Percentiles rank a stretch among this genome's conserved stretches.
Evolutionary conservation across 768 basidiomycete genomes (phyloP).

Genomic region (Lentinula detonsa): DNA sequence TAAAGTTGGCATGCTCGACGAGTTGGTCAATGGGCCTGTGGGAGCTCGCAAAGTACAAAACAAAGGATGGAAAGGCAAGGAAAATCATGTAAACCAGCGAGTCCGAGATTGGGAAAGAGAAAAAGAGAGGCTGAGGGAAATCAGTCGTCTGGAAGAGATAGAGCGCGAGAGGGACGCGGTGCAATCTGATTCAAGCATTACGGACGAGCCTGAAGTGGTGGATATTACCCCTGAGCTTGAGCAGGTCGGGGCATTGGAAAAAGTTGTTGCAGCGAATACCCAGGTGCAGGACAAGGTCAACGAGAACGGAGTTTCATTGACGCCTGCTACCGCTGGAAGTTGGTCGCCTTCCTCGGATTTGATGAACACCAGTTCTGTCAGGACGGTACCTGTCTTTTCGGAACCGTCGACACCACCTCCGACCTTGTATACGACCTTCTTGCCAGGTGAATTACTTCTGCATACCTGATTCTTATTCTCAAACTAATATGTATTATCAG

Average conservation of each 20-base stretch:
- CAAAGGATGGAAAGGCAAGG: slow-evolving; percentile 20
- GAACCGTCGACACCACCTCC: neutral
- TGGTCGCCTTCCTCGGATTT: neutral
- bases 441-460: slow-evolving; percentile 1
- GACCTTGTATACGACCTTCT: neutral
- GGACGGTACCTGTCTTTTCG: neutral
- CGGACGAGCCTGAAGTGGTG: neutral
- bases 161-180: slow-evolving; percentile 42
- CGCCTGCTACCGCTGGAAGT: neutral
- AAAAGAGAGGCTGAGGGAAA: slow-evolving; percentile 62
- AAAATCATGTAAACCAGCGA: slow-evolving; percentile 49
- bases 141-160: slow-evolving; percentile 54
- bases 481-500: neutral
- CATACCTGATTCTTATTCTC: no score
- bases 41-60: slow-evolving; percentile 2
- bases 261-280: slow-evolving; percentile 17
- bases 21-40: slow-evolving; percentile 30
- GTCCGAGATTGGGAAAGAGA: slow-evolving; percentile 77
- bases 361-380: neutral
- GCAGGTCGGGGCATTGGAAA: slow-evolving; percentile 10
- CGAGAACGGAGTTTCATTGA: neutral
- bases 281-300: neutral
- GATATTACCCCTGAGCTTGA: slow-evolving; percentile 29
- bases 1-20: slow-evolving; percentile 28
- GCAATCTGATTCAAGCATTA: slow-evolving; percentile 1